Evolutionary conservation across 805 yeast genomes (phyloP), one percentile per base, ranked within the genome.

Genomic region (Nakazawaea molendinolei): DNA sequence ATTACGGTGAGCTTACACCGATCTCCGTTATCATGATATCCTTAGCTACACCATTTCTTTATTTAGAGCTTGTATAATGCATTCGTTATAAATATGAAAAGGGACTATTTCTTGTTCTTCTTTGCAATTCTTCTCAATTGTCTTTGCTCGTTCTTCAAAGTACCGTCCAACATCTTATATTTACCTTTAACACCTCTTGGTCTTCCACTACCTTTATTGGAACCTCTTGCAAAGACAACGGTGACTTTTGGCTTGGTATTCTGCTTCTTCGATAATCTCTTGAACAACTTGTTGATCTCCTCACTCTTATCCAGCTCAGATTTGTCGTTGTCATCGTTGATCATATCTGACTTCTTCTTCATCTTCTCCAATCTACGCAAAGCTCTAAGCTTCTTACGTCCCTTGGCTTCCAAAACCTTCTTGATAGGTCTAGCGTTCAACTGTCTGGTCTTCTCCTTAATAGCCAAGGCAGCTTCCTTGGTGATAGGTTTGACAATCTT

Each of bases 141-240:
- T 48, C 98, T 71, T 70, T 83, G 89, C 64, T 92, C 99, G 60
- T 92, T 92, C 84, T 92, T 92, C 82, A 86, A 69, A 15, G 80
- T 85, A 69, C 97, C 97, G 63, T 92, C 99, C 49, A 92, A 97
- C 98, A 92, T 92, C 80, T 86, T 92, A 67, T 92, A 92, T 58
- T 86, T 87, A 63, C 99, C 99, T 60, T 79, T 86, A 48, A 92
- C 77, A 58, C 98, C 99, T 64, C 76, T 82, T 28, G 99, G 99
- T 67, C 99, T 82, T 38, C 98, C 98, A 48, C 84, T 68, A 41
- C 95, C 95, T 58, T 67, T 83, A 61, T 92, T 89, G 24, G 67
- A 58, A 52, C 97, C 97, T 33, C 67, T 63, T 8, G 99, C 97
- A 48, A 77, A 87, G 43, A 92, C 95, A 42, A 86, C 72, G 1